Base-by-base conservation (phyloP, 768 basidiomycete species). In the Tricholoma hemisulphureum region DNA sequence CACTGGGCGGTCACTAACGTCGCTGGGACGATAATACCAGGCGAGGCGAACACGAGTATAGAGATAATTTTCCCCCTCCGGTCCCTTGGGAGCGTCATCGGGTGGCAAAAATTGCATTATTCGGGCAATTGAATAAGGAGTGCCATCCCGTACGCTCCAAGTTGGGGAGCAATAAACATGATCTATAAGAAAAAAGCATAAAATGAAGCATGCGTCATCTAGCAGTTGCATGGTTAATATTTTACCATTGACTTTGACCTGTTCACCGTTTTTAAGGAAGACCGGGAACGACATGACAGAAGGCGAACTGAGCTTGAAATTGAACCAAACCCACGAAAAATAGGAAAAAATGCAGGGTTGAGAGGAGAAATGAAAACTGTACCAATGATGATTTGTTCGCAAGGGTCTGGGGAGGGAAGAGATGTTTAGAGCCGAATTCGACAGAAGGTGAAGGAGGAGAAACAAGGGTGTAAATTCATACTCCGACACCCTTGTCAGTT, bases 121-220 rank as follows among this genome's bases (percentile, higher is more conserved):
- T 65, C 96, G 87, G 50, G 91, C 95, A 58, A 99, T 86, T 41
- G 91, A 91, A 74, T 97, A 98, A 57, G 97, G 95, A 59, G 94
- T 93, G 66, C 93, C 93, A 69, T 97, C 95, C 60, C 95, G 85
- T 59, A 90, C 81, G 56, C 87, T 83, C 94, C 94, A 98, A 60
- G 87, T 89, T 28, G 94, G 91, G 29, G 95, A 94, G 75, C 93
- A 93, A 71, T 97, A 98, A 65, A 98, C 95, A 77, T 98, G 95
- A 74, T 98, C 96, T 97, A 65, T 56, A 69, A 72, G 82, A 75
- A 80, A 74, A 71, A 65, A 61, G 62, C 67, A 29, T 73, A 68
- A 16, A 1, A 56, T 41, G 24, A 52, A 18, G 43, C 29, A 46
- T 55, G 51, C 43, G 34, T 64, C 48, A 52, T 45, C 28, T 49